Evolutionary conservation across 768 basidiomycete species (phyloP), one percentile per base, ranked within the genome.

Genomic region (Boletus vinaceobasis): DNA sequence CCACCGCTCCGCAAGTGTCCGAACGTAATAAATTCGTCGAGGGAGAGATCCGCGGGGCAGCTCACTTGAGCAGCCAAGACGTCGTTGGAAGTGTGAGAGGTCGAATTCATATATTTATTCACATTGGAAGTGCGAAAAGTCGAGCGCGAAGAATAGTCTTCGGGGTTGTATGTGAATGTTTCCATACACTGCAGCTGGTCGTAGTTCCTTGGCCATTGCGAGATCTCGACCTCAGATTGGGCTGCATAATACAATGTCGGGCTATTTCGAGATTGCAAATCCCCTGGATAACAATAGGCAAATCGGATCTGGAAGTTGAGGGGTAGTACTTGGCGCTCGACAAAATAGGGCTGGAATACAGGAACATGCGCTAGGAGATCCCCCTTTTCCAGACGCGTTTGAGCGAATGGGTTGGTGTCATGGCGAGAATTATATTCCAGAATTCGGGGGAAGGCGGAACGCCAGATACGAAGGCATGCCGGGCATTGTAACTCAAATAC

Each of bases 401-500:
- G n/a, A n/a, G n/a, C n/a, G n/a, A n/a, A n/a, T n/a, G n/a, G n/a
- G n/a, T n/a, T n/a, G n/a, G n/a, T n/a, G n/a, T n/a, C n/a, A n/a
- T n/a, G n/a, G n/a, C n/a, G n/a, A n/a, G n/a, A n/a, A n/a, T n/a
- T n/a, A n/a, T n/a, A n/a, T n/a, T 63, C 50, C 21, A 76, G 57
- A 35, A 78, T 54, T 17, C 55, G 50, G 45, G 70, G 71, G 0
- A 73, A 73, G 15, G 60, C 53, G 0, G 64, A 63, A 49, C 79
- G 68, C 79, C 79, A 80, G 31, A 71, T 60, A 19, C 62, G 56
- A 51, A 77, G 70, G 7, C 53, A 50, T 4, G 35, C 9, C 0
- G 79, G 79, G 38, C 69, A 69, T 10, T 51, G 46, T 10, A 78
- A 55, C 43, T 80, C 77, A 43, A 80, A 79, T 2, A 78, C 61